These are phyloP conservation scores for Austroboletus eburneus DNA, from an alignment of 768 basidiomycete species.

Conservation along the genomic window DNA sequence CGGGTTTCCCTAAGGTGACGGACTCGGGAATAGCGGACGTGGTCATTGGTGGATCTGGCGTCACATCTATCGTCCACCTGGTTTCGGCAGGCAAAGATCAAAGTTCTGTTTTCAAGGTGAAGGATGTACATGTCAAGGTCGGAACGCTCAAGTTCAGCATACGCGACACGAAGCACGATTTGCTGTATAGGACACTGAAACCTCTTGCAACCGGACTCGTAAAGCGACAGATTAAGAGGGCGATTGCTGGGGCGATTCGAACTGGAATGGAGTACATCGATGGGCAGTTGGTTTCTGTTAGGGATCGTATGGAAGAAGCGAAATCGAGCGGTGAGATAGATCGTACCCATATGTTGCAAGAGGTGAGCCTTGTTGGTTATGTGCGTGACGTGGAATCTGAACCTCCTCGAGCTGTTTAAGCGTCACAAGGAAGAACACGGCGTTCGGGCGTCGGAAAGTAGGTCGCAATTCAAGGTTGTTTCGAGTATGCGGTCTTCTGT, in stretches of 20 bases:
- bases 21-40: constrained; percentile 88
- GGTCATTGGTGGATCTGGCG: constrained; percentile 76
- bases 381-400: neutral
- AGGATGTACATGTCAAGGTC: constrained; percentile 73
- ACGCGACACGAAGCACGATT: constrained; percentile 86
- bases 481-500: constrained; percentile 66
- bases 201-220: constrained; percentile 79
- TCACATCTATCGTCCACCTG: constrained; percentile 65
- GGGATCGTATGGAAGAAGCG: constrained; percentile 72
- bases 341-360: constrained; percentile 54
- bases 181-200: constrained; percentile 80
- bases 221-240: constrained; percentile 65
- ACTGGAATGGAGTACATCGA: constrained; percentile 87
- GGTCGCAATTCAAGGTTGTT: constrained; percentile 80
- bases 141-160: constrained; percentile 87
- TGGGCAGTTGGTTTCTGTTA: constrained; percentile 82
- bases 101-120: constrained; percentile 69
- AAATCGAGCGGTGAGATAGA: constrained; percentile 38
- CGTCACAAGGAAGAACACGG: constrained; percentile 48
- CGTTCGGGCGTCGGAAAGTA: constrained; percentile 36
- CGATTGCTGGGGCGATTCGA: constrained; percentile 60
- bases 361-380: constrained; percentile 34
- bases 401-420: constrained; percentile 48
- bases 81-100: constrained; percentile 57
- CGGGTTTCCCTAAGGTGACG: constrained; percentile 70